Base-by-base conservation (phyloP, 2,329 filamentous ascomycete species). In the Coniochaeta pulveracea region DNA sequence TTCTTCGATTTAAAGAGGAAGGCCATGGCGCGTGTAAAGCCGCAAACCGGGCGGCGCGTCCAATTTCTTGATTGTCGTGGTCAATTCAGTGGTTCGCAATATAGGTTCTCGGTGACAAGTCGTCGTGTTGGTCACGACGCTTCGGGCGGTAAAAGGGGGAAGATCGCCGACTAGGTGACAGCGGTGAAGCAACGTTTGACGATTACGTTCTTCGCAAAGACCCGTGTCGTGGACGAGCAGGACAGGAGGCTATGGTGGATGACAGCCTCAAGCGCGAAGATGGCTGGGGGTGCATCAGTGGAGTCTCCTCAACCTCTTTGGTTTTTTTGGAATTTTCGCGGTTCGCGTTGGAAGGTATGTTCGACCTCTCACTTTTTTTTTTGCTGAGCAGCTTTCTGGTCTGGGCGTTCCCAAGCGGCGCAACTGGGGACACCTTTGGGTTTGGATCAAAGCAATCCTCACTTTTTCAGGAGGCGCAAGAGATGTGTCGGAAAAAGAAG, bases 1-100 rank as follows among this genome's bases (percentile, higher is more conserved):
- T 84, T 85, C 61, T 85, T 86, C 36, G 78, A 83, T 57, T 85
- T 85, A 65, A 86, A 86, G 40, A 86, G 69, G 57, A 86, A 86
- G 44, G 81, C 77, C 81, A 86, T 86, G 57, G 56, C 66, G 56
- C 66, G 56, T 50, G 47, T 42, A 33, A 21, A 54, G 47, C 49
- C 51, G 49, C 55, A 42, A 54, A 56, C 54, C 52, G 48, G 47
- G 51, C 51, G 55, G 54, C 47, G 24, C 14, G 19, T 28, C 17
- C 15, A 19, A 16, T 29, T 17, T 10, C 3, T 14, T 25, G 21
- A 11, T 19, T 33, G 30, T 15, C 30, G 23, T 24, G 9, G 22
- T 25, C 30, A 33, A 25, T 25, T 14, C 14, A 27, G 21, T 8
- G 16, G 28, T 17, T 15, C 10, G 16, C 22, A 17, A 34, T 26